These are phyloP conservation scores for Flagelloscypha sp. DNA, from an alignment of 768 basidiomycete genomes.

Conservation along the genomic window DNA sequence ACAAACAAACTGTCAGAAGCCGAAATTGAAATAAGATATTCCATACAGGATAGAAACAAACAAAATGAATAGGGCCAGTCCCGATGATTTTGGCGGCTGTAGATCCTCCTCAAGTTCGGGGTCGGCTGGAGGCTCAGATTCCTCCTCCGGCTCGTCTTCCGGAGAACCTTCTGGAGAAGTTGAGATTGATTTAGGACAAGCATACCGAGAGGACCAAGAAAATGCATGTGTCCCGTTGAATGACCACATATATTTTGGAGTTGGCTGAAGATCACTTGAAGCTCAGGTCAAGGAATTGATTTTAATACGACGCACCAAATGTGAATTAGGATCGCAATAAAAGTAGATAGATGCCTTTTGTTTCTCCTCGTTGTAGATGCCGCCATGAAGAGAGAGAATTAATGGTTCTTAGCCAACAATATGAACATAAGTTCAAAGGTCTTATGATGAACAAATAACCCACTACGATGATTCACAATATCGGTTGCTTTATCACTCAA, in stretches of 20 bases:
- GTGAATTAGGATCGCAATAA: slow-evolving; percentile 17
- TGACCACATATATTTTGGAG: slow-evolving; percentile 11
- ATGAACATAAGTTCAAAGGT: not conserved
- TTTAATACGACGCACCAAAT: slow-evolving; percentile 2
- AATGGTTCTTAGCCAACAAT: slow-evolving; percentile 14
- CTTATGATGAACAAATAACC: too few relatives aligned
- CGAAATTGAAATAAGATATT: too few relatives aligned
- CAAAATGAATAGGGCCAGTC: too few relatives aligned
- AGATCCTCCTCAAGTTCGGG: too few relatives aligned
- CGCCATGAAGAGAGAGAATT: slow-evolving; percentile 25
- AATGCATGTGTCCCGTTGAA: slow-evolving; percentile 21
- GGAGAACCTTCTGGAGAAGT: slow-evolving; percentile 5
- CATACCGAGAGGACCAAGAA: slow-evolving; percentile 18
- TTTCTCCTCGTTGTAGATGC: slow-evolving; percentile 16
- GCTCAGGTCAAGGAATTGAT: not conserved
- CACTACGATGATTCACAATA: slow-evolving; percentile 11
- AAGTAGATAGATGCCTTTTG: slow-evolving; percentile 25
- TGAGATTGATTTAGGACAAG: slow-evolving; percentile 14
- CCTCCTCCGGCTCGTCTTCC: too few relatives aligned
- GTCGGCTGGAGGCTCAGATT: too few relatives aligned
- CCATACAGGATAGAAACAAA: too few relatives aligned
- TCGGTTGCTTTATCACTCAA: slow-evolving; percentile 7
- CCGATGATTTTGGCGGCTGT: too few relatives aligned
- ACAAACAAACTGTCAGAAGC: too few relatives aligned
- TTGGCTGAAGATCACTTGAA: not conserved